Base-by-base conservation (phyloP, 441 rosid genomes). In the Raphanus hybrid region DNA sequence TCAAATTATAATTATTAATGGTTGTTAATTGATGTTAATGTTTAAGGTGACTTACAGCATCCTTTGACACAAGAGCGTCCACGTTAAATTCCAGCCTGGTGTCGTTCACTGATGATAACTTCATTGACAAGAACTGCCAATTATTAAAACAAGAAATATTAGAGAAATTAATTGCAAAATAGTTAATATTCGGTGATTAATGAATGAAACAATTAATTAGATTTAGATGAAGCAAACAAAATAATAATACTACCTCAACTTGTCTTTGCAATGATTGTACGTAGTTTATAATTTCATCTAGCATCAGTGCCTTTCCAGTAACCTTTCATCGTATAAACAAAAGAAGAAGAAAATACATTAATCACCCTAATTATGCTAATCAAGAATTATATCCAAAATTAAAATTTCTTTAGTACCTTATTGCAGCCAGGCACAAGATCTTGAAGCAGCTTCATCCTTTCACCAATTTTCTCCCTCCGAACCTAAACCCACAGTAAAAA, bases 381-480 rank as follows among this genome's bases (percentile, higher is more conserved):
- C 34, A 63, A 14, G 3, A 69, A 11, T 37, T 23, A 1, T 23
- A 7, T 27, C 41, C 55, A 27, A 14, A 16, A 61, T 20, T 8
- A 73, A 70, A 62, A 29, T 43, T 8, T 60, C 2, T 10, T 6
- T 27, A n/a, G n/a, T 8, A 89, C 91, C 89, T 90, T 90, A 69
- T 85, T 85, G 87, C 94, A 90, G 6, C 94, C 91, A 0, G 94
- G 92, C 0, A 90, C 94, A 64, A 90, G 87, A 81, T 90, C 88
- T 84, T 90, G 92, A 66, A 90, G 92, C 61, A 87, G 79, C 71
- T 88, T 90, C 94, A 90, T 90, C 52, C 94, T 75, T 64, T 89
- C 93, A 6, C 93, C 85, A 62, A 89, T 87, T 70, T 89, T 89
- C 84, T 89, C 93, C 52, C 94, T 78, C 18, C 94, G 82, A 65